Percentiles rank a stretch among this genome's conserved stretches.
phyloP scores from a whole-genome alignment of 2,329 filamentous ascomycete species.

The Trichophaea hybrida region DNA sequence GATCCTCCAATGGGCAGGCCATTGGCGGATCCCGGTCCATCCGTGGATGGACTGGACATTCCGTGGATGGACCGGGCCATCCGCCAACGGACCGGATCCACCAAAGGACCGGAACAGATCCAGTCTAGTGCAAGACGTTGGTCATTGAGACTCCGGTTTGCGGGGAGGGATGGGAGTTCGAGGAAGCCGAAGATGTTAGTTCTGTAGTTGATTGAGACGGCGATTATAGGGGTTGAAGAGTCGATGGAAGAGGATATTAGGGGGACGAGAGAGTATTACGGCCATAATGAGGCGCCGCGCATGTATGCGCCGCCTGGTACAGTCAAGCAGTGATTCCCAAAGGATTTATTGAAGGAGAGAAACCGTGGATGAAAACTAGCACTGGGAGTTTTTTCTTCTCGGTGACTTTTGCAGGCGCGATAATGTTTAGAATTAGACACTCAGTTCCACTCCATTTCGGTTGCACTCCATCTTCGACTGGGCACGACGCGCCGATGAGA shows the following conservation, averaged over 20 bases:
- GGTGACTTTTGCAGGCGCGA: not conserved
- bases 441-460: slow-evolving; percentile 3
- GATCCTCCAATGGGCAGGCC: too few relatives aligned
- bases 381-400: slow-evolving; percentile 9
- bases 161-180: not conserved
- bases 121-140: slow-evolving; percentile 21
- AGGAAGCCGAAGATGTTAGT: slow-evolving; percentile 7
- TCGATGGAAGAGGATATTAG: not conserved
- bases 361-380: slow-evolving; percentile 8
- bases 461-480: not conserved
- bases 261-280: not conserved
- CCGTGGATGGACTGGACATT: too few relatives aligned
- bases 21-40: too few relatives aligned
- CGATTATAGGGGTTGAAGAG: slow-evolving; percentile 1
- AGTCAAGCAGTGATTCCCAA: not conserved
- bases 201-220: slow-evolving; percentile 8
- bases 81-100: too few relatives aligned
- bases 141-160: slow-evolving; percentile 25
- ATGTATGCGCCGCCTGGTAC: not conserved
- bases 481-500: not conserved
- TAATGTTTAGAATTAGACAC: slow-evolving; percentile 11
- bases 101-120: too few relatives aligned
- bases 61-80: too few relatives aligned
- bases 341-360: not conserved
- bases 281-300: not conserved